Percentiles rank a stretch among this genome's conserved stretches.
Evolutionary conservation across 73 alveolate species (phyloP).

Genomic region (Blepharisma japonicum): DNA sequence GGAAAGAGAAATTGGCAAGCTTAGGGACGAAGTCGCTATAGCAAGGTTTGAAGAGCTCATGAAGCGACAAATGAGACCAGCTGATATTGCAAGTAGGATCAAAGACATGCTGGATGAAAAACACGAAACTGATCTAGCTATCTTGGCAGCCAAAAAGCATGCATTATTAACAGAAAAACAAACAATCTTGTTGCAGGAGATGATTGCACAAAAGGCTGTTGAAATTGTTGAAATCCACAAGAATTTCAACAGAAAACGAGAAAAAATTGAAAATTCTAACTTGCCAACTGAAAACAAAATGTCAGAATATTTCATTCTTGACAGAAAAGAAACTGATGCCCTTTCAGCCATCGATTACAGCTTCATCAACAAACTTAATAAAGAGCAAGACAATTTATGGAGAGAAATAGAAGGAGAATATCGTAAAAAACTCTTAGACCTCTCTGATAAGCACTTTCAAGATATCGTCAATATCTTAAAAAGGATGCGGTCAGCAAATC

Average conservation of each 20-base stretch:
- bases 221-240: not conserved
- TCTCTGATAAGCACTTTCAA: not conserved
- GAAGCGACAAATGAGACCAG: slow-evolving; percentile 9
- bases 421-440: not conserved
- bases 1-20: not conserved
- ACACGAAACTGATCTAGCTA: not conserved
- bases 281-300: not conserved
- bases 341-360: not conserved
- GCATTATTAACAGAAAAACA: slow-evolving; percentile 1
- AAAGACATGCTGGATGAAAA: slow-evolving; percentile 20
- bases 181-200: not conserved
- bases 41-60: not conserved
- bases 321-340: slow-evolving; percentile 16
- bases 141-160: not conserved
- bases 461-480: not conserved
- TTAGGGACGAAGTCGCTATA: not conserved
- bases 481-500: not conserved
- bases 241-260: not conserved
- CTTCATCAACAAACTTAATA: not conserved
- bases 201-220: not conserved
- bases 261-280: not conserved
- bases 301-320: not conserved
- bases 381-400: slow-evolving; percentile 13
- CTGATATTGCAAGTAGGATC: not conserved
- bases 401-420: slow-evolving; percentile 7